Evolutionary conservation across 192 early-diverging fungal species (phyloP), one percentile per base, ranked within the genome.

Genomic region (Ramicandelaber brevisporus): DNA sequence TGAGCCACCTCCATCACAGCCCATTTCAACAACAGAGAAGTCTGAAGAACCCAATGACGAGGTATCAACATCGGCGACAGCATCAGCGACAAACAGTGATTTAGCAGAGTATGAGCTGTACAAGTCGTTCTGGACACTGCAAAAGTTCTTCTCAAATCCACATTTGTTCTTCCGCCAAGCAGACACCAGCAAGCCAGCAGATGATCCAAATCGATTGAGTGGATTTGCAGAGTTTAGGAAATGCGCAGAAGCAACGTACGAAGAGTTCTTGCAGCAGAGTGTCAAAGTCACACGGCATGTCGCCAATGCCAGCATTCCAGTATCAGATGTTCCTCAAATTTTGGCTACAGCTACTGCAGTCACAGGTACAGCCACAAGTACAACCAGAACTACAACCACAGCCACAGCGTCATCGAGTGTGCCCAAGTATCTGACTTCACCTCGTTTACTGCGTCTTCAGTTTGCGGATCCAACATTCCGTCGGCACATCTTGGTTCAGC

Each of bases 401-500:
- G 38, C 38, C 3, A 37, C 48, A 1, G 44, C 38, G 15, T 47
- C 44, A 5, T 13, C 14, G 0, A 44, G 44, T 23, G 26, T 38
- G 4, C 38, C 45, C 3, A 36, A 37, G 33, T 35, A 47, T 27
- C 16, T 53, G 31, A 50, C 56, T 2, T 30, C 40, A 3, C 56
- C 44, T 0, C 28, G 43, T n/a, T 41, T 59, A 4, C 26, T 43
- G 17, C 34, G 26, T 16, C 24, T 40, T 34, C 55, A 93, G 70
- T 51, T 92, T 11, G 46, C 53, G 7, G 89, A 96, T 35, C 53
- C 69, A 5, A 49, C 65, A 29, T 82, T 90, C 43, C 69, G 85
- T 27, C 70, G 79, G 22, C 78, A 80, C 36, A 63, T 93, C 4
- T 50, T 93, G 16, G 52, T 85, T 12, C 87, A 93, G 45, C 55